phyloP scores from a whole-genome alignment of 2,329 filamentous ascomycete species.

The Fusarium sublunatum region DNA sequence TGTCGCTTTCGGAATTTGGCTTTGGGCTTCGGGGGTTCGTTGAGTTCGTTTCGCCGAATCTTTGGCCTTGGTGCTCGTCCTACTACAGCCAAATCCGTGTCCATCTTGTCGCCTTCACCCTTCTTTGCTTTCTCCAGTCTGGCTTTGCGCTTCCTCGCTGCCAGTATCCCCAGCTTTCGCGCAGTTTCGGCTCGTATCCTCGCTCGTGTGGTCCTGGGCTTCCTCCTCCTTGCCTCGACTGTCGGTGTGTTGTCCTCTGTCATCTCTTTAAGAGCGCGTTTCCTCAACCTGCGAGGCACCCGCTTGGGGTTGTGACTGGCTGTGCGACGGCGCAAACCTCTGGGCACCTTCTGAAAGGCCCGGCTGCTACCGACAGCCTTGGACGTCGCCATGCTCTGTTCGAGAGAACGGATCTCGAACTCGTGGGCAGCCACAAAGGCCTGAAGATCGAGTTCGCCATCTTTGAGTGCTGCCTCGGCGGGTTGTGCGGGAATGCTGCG shows the following conservation, averaged over 20 bases:
- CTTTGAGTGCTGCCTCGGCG: constrained; percentile 64
- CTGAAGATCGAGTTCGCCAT: constrained; percentile 86
- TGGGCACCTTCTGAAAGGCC: constrained; percentile 91
- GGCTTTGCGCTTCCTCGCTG: constrained; percentile 64
- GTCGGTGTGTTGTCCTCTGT: constrained; percentile 90
- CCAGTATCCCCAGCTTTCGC: constrained; percentile 73
- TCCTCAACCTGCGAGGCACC: constrained; percentile 81
- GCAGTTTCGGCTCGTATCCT: constrained; percentile 80
- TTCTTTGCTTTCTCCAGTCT: constrained; percentile 49
- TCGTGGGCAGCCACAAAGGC: constrained; percentile 87
- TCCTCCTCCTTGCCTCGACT: constrained; percentile 72
- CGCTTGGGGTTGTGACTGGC: constrained; percentile 95
- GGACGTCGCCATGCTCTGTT: constrained; percentile 81
- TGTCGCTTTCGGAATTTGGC: constrained; percentile 87
- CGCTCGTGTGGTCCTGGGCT: constrained; percentile 67
- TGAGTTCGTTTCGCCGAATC: constrained; percentile 76
- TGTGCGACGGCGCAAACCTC: constrained; percentile 84
- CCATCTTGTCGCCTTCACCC: constrained; percentile 20
- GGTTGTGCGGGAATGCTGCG: constrained; percentile 63
- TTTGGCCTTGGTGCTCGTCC: constrained; percentile 65
- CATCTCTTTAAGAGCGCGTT: constrained; percentile 79
- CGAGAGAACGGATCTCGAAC: constrained; percentile 88
- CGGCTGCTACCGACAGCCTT: constrained; percentile 72
- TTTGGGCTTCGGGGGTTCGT: constrained; percentile 65
- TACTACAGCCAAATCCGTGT: constrained; percentile 31